These are phyloP conservation scores for Neoboletus magnificus DNA, from an alignment of 768 basidiomycete species.

Conservation along the genomic window DNA sequence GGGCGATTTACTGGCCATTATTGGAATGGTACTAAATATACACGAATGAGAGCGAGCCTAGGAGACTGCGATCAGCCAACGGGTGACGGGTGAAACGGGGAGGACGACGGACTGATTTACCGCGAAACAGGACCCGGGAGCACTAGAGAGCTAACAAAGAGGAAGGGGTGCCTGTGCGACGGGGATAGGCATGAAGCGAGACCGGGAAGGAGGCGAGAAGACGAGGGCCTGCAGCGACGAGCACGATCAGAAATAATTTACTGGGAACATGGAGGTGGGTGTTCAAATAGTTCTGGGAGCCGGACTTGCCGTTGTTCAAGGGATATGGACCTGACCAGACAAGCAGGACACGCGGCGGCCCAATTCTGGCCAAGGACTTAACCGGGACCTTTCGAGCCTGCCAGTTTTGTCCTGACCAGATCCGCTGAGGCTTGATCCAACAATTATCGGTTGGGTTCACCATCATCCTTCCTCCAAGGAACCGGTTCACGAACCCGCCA, in stretches of 20 bases:
- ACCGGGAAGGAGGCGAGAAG: neutral
- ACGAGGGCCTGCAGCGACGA: conserved; percentile 2
- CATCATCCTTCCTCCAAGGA: conserved; percentile 10
- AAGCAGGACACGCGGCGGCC: conserved; percentile 26
- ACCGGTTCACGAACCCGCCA: conserved; percentile 20
- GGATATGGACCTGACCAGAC: conserved; percentile 26
- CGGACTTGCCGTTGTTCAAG: conserved; percentile 23
- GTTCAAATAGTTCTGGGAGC: conserved; percentile 32
- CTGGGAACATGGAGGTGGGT: conserved; percentile 25
- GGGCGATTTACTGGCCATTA: conserved; percentile 34
- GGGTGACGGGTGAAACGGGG: neutral
- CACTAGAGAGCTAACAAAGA: conserved; percentile 5
- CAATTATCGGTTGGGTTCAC: conserved; percentile 5
- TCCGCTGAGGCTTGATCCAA: conserved; percentile 9
- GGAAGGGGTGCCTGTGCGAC: conserved; percentile 18
- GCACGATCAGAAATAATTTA: conserved; percentile 30
- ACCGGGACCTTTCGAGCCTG: conserved; percentile 11
- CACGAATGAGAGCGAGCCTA: conserved; percentile 25
- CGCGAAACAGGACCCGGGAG: neutral
- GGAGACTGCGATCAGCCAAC: neutral
- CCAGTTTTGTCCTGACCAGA: conserved; percentile 13
- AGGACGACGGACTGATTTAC: conserved; percentile 8
- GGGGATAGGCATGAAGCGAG: conserved; percentile 29
- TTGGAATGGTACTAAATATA: conserved; percentile 37
- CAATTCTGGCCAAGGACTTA: conserved; percentile 24